Evolutionary conservation across 352 stramenopile genomes (phyloP), one percentile per base, ranked within the genome.

Genomic region (Pythium pyrilobum): DNA sequence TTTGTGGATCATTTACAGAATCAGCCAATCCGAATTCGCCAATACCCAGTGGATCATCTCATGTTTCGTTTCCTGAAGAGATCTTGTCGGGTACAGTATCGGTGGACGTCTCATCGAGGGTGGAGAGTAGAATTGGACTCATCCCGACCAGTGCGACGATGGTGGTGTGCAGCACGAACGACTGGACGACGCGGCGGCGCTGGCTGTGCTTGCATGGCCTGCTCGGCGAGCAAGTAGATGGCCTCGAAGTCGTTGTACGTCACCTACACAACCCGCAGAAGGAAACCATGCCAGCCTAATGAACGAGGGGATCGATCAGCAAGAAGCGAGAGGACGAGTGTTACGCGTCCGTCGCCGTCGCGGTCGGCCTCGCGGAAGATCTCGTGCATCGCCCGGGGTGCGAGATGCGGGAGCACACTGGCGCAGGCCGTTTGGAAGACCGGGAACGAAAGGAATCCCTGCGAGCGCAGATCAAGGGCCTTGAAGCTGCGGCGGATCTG

Each of bases 161-260:
- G 31, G 31, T 13, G 31, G 31, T 36, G 31, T 36, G 31, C 8
- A 36, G 8, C 8, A 36, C 8, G 13, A 36, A 13, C 31, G 31
- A 8, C 8, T 36, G 31, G 8, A 36, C 13, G 8, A 1, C 6
- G 33, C 3, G 11, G 5, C 8, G 28, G 33, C 12, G 18, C 9
- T 18, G 9, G 52, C 20, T 43, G 24, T 54, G 47, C n/a, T 27
- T 48, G 41, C 10, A 66, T 29, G 34, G 69, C 29, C 38, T 81
- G 55, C 10, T 74, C 38, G 6, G 69, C 60, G 20, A 82, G 50
- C 9, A 85, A 59, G 58, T 72, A 81, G 60, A 85, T 66, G n/a
- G 69, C 56, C 63, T 86, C 75, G 53, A 84, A 86, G 43, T 83
- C 75, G 52, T 79, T 68, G 42, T 86, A 86, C 9, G 75, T 86